Conservation (phyloP, 2,329 filamentous ascomycete genomes). For the Periconia macrospinosa region DNA sequence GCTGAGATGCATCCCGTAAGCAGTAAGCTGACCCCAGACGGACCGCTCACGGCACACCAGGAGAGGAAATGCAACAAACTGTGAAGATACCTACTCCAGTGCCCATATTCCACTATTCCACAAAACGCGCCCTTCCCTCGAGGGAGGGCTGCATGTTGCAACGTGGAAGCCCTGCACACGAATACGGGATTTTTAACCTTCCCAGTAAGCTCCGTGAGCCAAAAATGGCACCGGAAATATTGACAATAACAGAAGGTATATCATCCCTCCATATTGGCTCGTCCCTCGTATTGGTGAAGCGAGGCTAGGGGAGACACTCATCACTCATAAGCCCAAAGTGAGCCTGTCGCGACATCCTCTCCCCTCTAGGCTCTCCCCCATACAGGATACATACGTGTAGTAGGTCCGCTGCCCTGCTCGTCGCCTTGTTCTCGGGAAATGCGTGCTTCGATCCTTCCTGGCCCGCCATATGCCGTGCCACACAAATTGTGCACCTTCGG, state of each 20-base stretch:
- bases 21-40: constrained; percentile 10
- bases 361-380: background rate
- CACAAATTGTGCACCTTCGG: background rate
- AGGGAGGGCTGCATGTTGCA: constrained; percentile 8
- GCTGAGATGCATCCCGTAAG: constrained; percentile 5
- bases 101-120: too few species aligned
- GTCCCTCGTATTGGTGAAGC: constrained; percentile 33
- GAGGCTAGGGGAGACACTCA: constrained; percentile 14
- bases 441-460: constrained; percentile 5
- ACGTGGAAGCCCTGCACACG: constrained; percentile 21
- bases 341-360: constrained; percentile 17
- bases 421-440: constrained; percentile 19
- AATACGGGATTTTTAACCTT: constrained; percentile 31
- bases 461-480: constrained; percentile 7
- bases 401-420: constrained; percentile 10
- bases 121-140: too few species aligned
- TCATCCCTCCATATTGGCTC: constrained; percentile 34
- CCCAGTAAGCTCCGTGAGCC: constrained; percentile 21
- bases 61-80: constrained; percentile 9
- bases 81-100: background rate
- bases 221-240: constrained; percentile 39
- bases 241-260: constrained; percentile 40
- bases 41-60: constrained; percentile 14
- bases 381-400: background rate
- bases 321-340: constrained; percentile 1